These are phyloP conservation scores for Lentinula guzmanii DNA, from an alignment of 768 basidiomycete genomes.

Conservation along the genomic window DNA sequence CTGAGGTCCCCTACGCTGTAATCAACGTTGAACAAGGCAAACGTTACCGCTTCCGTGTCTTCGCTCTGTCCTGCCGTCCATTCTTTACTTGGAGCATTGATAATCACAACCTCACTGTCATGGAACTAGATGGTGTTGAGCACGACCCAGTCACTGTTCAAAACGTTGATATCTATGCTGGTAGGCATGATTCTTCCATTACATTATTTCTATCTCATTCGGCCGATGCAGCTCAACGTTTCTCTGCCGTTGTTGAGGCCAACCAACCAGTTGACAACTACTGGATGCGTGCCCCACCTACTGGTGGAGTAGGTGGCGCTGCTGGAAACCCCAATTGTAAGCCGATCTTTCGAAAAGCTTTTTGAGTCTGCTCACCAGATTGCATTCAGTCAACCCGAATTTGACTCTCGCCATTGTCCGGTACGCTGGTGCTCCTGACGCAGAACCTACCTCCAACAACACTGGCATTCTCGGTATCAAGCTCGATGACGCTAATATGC, in stretches of 20 bases:
- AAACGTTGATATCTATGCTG: conserved; percentile 12
- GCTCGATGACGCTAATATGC: conserved; percentile 14
- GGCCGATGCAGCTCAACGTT: background rate
- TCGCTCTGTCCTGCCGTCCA: conserved; percentile 21
- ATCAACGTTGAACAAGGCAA: conserved; percentile 14
- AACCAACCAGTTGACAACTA: conserved; percentile 26
- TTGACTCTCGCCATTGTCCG: conserved; percentile 31
- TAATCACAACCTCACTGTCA: conserved; percentile 21
- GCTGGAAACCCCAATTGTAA: conserved; percentile 18
- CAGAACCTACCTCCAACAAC: conserved; percentile 8
- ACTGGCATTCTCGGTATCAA: background rate
- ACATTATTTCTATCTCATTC: background rate
- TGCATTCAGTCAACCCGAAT: conserved; percentile 13
- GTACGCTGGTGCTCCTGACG: conserved; percentile 19
- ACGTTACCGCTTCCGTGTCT: conserved; percentile 24
- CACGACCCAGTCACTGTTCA: conserved; percentile 19
- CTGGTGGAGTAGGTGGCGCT: background rate
- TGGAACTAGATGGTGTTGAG: conserved; percentile 19
- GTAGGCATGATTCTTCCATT: conserved; percentile 4
- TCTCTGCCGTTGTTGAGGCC: conserved; percentile 11
- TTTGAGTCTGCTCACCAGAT: background rate
- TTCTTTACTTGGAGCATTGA: conserved; percentile 24
- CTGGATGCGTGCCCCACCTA: conserved; percentile 21
- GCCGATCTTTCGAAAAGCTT: background rate
- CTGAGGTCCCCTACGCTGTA: conserved; percentile 17